A percentile compares a stretch with the other conserved stretches of the same genome.
Conservation (phyloP, 106 monocot species). For the Acorus calamus region DNA sequence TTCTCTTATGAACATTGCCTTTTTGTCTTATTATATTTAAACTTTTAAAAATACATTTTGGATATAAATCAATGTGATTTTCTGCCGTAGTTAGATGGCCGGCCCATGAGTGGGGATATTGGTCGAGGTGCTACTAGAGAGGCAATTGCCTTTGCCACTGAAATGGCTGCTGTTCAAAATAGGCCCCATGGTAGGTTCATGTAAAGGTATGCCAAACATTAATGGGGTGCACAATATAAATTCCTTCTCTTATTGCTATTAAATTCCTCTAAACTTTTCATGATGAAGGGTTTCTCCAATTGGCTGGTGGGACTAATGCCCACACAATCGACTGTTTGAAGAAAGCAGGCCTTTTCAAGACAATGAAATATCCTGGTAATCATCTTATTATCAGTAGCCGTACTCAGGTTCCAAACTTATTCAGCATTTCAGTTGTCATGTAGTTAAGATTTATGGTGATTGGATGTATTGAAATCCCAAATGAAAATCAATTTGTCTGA, state of each 20-base stretch:
- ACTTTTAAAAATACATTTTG: not conserved
- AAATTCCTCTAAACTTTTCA: not conserved
- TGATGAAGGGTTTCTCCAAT: constrained; percentile 78
- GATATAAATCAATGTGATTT: not conserved
- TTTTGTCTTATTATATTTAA: not conserved
- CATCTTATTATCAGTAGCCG: not conserved
- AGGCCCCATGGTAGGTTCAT: constrained; percentile 49
- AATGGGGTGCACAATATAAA: not conserved
- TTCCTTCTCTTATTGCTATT: not conserved
- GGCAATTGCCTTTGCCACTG: constrained; percentile 53
- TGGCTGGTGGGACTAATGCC: constrained; percentile 89
- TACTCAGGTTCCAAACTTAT: no score
- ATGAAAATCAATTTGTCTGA: no score
- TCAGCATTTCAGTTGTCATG: no score
- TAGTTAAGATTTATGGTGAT: no score
- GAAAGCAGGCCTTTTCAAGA: constrained; percentile 55
- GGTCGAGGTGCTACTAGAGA: constrained; percentile 81
- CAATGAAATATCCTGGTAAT: constrained; percentile 27
- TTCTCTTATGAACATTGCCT: not conserved
- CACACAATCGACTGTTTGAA: constrained; percentile 69
- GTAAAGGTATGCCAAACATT: not conserved
- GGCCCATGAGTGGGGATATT: constrained; percentile 96
- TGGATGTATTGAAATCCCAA: no score
- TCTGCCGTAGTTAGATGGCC: constrained; percentile 65
- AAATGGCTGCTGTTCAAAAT: constrained; percentile 23